These are phyloP conservation scores for Vigna trinervia DNA, from an alignment of 306 rosid genomes.

Conservation along the genomic window DNA sequence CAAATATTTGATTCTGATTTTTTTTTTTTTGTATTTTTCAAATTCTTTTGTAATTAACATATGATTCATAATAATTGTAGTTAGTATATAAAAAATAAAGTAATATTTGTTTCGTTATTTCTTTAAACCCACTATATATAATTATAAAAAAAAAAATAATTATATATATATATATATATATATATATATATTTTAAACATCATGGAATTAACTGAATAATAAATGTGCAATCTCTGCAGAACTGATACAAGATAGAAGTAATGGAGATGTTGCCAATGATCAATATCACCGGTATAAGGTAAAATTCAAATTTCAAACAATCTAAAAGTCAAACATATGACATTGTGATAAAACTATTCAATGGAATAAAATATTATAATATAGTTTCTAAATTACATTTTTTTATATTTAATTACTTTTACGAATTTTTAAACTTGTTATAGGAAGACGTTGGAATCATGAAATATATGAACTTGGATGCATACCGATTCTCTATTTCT, in stretches of 20 bases:
- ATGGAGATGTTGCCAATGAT: conserved; percentile 54
- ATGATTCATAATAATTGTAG: no score
- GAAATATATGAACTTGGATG: conserved; percentile 63
- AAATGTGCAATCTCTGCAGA: conserved; percentile 40
- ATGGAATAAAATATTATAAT: background rate
- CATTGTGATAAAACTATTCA: background rate
- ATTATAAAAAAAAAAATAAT: no score
- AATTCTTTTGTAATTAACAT: no score
- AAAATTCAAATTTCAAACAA: background rate
- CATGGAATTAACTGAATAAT: background rate
- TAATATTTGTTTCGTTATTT: background rate
- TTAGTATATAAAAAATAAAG: background rate
- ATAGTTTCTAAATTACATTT: background rate
- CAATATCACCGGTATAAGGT: conserved; percentile 60
- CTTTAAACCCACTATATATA: background rate
- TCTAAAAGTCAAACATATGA: background rate
- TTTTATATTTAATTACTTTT: background rate
- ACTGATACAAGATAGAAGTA: conserved; percentile 51
- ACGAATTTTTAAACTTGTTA: background rate
- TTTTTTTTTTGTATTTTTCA: no score
- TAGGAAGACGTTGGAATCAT: conserved; percentile 71
- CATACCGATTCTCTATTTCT: conserved; percentile 71
- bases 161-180: no score
- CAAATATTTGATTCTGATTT: no score
- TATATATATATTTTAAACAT: no score